A percentile compares a stretch with the other conserved stretches of the same genome.
Evolutionary conservation across 257 asterid genomes (phyloP).

Genomic region (Jaltomata sinuosa): DNA sequence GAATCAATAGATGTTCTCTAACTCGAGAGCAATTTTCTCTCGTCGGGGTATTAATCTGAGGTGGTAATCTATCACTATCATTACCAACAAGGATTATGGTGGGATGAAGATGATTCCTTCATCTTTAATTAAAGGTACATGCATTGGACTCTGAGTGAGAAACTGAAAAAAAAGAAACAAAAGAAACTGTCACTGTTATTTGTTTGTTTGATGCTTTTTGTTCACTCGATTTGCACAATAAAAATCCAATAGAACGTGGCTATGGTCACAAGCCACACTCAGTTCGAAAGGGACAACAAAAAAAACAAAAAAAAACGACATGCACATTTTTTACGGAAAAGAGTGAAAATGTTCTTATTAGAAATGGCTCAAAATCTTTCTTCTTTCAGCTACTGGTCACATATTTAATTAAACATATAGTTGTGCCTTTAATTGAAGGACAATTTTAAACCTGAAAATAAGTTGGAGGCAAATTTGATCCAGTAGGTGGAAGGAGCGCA

Average conservation of each 20-base stretch:
- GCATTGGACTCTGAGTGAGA: too few species aligned
- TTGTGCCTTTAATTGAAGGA: background rate
- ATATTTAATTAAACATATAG: background rate
- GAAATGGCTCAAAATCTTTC: background rate
- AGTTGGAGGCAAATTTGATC: background rate
- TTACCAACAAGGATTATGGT: background rate
- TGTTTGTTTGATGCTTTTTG: background rate
- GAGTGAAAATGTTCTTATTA: background rate
- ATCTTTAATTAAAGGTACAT: too few species aligned
- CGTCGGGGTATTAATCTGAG: background rate
- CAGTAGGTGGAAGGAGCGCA: background rate
- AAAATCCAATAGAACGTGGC: background rate
- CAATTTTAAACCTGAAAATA: background rate
- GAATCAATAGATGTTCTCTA: background rate
- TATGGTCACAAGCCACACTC: background rate
- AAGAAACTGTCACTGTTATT: background rate
- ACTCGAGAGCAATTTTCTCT: background rate
- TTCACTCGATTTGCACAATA: background rate
- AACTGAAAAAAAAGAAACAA: too few species aligned
- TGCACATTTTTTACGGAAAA: background rate
- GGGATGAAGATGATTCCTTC: background rate
- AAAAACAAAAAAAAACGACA: background rate
- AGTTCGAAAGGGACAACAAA: background rate
- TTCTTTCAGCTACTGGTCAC: background rate
- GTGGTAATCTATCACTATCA: background rate